phyloP scores from a whole-genome alignment of 2,329 filamentous ascomycete species.

The Fusarium irregulare region DNA sequence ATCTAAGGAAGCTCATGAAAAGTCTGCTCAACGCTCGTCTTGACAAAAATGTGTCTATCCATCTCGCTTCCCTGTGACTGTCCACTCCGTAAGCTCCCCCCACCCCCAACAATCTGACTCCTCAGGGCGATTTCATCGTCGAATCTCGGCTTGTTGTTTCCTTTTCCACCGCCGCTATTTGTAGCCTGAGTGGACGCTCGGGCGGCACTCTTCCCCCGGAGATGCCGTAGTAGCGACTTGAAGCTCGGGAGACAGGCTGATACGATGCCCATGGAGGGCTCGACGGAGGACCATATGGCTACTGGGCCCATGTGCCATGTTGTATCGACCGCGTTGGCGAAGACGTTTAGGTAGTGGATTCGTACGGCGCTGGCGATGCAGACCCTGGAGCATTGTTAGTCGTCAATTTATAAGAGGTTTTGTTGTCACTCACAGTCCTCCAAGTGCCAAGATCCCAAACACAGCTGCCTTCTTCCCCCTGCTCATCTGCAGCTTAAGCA shows the following conservation, averaged over 20 bases:
- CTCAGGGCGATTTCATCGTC: constrained; percentile 21
- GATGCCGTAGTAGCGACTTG: constrained; percentile 4
- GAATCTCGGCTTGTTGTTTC: background rate
- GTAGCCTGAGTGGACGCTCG: background rate
- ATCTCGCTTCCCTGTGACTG: background rate
- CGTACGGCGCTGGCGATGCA: constrained; percentile 19
- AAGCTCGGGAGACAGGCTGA: constrained; percentile 22
- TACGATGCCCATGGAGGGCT: constrained; percentile 19
- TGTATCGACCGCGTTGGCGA: background rate
- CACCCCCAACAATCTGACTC: constrained; percentile 6
- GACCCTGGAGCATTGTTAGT: background rate
- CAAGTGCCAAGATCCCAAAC: constrained; percentile 11
- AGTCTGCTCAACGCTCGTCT: constrained; percentile 19
- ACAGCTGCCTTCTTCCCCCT: constrained; percentile 19
- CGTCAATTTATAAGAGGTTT: accelerated
- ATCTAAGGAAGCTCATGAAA: background rate
- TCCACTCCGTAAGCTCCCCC: constrained; percentile 9
- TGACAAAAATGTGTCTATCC: constrained; percentile 12
- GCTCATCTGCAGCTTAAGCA: constrained; percentile 16
- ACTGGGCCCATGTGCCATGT: constrained; percentile 23
- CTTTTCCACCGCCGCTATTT: background rate
- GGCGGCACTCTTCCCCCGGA: background rate
- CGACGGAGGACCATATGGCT: constrained; percentile 22
- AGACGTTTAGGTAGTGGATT: constrained; percentile 5
- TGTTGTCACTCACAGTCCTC: constrained; percentile 3